Base-by-base conservation (phyloP, 2,329 filamentous ascomycete species). In the Penicillium brevicompactum region DNA sequence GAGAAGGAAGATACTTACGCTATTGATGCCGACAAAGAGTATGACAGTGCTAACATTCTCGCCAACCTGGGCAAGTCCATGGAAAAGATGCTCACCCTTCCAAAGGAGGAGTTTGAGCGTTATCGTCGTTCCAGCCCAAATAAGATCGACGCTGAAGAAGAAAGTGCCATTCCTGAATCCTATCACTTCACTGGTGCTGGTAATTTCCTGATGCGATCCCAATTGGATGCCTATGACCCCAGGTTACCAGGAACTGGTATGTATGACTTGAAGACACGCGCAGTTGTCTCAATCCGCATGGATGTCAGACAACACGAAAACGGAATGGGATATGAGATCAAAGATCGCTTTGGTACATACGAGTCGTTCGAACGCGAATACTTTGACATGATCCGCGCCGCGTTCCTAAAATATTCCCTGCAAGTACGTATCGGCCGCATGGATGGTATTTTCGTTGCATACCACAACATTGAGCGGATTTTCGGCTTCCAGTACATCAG, bases 371-470 rank as follows among this genome's bases (percentile, higher is more conserved):
- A 99, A 76, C 87, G 92, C 55, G 95, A 99, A 68, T 97, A 94
- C 72, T 96, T 88, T 71, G 94, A 99, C 73, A 95, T 99, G 92
- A 93, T 96, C 56, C 85, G 95, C 50, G 85, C 92, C 1, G 94
- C 93, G 0, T 93, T 99, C 76, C 79, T 99, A 52, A 99, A 99
- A 70, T 99, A 99, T 73, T 96, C 92, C 9, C 80, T 99, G 30
- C 94, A 99, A 75, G 95, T 93, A 27, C 90, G 94, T 43, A 95
- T 99, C 85, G 94, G 95, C 16, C 87, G 92, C 47, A 99, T 99
- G 95, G 93, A 99, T 70, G 94, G 94, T 51, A 97, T 97, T 47
- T 99, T 97, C 69, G 90, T 97, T 21, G 94, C 94, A 2, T 99
- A 87, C 71, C 94, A 99, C 78, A 99, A 99, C 71, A 90, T 92